These are phyloP conservation scores for Annulohypoxylon stygium DNA, from an alignment of 495 filamentous ascomycete genomes.

Conservation along the genomic window DNA sequence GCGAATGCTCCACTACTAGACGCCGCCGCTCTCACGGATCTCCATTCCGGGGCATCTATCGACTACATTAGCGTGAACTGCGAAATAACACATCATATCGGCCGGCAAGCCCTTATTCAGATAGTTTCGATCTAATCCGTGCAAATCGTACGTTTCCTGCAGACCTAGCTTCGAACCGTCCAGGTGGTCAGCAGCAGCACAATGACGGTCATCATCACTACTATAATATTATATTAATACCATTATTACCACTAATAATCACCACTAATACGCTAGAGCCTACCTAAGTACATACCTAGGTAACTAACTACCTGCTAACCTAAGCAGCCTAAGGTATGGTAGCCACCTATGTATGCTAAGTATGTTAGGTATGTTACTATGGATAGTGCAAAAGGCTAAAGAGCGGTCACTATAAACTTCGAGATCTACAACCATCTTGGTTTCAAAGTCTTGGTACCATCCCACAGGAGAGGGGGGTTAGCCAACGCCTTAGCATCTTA, in stretches of 20 bases:
- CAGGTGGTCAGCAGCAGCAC: slow-evolving; percentile 26
- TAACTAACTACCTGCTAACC: neutral
- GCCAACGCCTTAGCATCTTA: neutral
- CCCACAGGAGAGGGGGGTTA: slow-evolving; percentile 19
- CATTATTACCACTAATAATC: slow-evolving; percentile 6
- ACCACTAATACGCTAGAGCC: neutral
- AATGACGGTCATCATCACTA: slow-evolving; percentile 7
- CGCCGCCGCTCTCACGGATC: slow-evolving; percentile 40
- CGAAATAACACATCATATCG: slow-evolving; percentile 42
- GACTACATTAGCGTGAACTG: slow-evolving; percentile 44
- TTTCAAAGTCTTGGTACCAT: slow-evolving; percentile 41
- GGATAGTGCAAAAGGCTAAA: slow-evolving; percentile 5
- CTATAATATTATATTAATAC: neutral
- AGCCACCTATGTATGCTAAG: too few relatives aligned
- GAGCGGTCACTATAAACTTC: slow-evolving; percentile 42
- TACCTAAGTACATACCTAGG: neutral
- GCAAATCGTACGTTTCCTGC: slow-evolving; percentile 47
- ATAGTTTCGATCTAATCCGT: slow-evolving; percentile 44
- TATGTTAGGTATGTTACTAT: too few relatives aligned
- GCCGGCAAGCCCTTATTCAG: slow-evolving; percentile 35
- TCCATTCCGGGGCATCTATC: slow-evolving; percentile 36
- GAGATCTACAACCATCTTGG: slow-evolving; percentile 47
- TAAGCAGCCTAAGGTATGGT: neutral
- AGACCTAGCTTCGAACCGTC: slow-evolving; percentile 35
- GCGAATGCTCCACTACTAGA: slow-evolving; percentile 41